Conservation (phyloP, 495 filamentous ascomycete genomes). For the Aspergillus asperescens region DNA sequence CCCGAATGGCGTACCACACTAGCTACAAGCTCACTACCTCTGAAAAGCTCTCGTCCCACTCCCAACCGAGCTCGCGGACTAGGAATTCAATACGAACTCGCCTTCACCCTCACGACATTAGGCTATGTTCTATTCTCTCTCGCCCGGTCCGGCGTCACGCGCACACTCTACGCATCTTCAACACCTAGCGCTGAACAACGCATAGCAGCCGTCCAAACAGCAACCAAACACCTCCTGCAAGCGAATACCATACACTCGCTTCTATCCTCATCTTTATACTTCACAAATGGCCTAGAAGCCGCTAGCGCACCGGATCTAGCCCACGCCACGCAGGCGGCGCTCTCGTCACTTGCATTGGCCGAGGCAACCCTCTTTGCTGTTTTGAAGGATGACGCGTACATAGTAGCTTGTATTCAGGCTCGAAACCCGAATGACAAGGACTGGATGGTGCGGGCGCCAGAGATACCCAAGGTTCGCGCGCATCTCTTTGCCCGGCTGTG, state of each 20-base stretch:
- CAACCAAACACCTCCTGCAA: slow-evolving; percentile 71
- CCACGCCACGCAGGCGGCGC: slow-evolving; percentile 58
- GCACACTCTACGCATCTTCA: slow-evolving; percentile 49
- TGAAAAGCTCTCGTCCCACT: slow-evolving; percentile 34
- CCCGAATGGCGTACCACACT: slow-evolving; percentile 84
- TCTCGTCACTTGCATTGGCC: slow-evolving; percentile 68
- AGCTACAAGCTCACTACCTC: slow-evolving; percentile 38
- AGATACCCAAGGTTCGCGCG: slow-evolving; percentile 81
- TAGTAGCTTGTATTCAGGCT: slow-evolving; percentile 66
- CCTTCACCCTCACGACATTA: slow-evolving; percentile 70
- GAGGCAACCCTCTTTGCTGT: slow-evolving; percentile 88
- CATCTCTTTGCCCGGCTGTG: slow-evolving; percentile 83
- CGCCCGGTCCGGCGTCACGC: slow-evolving; percentile 55
- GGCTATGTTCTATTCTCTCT: slow-evolving; percentile 66
- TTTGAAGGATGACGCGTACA: slow-evolving; percentile 89
- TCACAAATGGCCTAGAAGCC: slow-evolving; percentile 11
- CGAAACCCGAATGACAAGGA: slow-evolving; percentile 75
- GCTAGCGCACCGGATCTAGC: slow-evolving; percentile 52
- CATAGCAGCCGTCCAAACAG: slow-evolving; percentile 62
- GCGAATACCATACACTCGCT: slow-evolving; percentile 74
- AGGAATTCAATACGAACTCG: slow-evolving; percentile 78
- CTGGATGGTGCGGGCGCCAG: slow-evolving; percentile 87
- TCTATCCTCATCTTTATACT: slow-evolving; percentile 39
- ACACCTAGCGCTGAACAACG: slow-evolving; percentile 62
- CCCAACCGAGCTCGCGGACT: slow-evolving; percentile 55